Base-by-base conservation (phyloP, 306 rosid species). In the Notholithocarpus densiflorus region DNA sequence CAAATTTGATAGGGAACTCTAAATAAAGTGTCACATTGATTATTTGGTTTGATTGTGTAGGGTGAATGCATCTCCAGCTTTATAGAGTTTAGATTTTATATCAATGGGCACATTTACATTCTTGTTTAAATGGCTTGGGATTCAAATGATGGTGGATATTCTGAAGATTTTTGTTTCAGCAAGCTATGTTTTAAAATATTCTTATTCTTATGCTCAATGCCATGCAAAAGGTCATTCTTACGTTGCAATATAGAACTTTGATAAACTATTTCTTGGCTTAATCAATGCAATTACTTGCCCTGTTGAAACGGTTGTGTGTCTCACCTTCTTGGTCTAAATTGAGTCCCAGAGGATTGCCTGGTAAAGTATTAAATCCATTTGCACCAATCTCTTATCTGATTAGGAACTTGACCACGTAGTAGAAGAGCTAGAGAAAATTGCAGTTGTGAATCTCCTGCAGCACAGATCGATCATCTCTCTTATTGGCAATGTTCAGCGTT, bases 371-470 rank as follows among this genome's bases (percentile, higher is more conserved):
- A 66, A 34, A 66, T 66, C 51, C 1, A n/a, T 10, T 32, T 34
- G 23, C 72, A 17, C 26, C 43, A 2, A 18, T 34, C 51, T 66
- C 24, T 34, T 34, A 3, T 57, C 76, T 66, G 81, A 57, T 60
- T 90, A 94, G 98, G 98, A 94, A 88, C 98, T 94, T 73, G 98
- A 94, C 84, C 84, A 84, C 82, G 97, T 94, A 40, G 94, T 88
- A 77, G 98, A 92, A 84, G 97, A 94, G 74, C 89, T 94, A 73
- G 97, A 92, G 89, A 94, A 94, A 84, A 94, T 94, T 85, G 94
- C 98, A 32, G 92, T 91, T 48, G 97, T 94, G 60, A 86, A 94
- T 79, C 98, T 94, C 80, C 92, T 94, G 71, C 97, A 94, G 83
- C 93, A 71, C 74, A 82, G 97, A 84, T 92, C 98, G 53, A 94